Evolutionary conservation across 306 rosid genomes (phyloP).

Genomic region (Cicer chorassanicum): DNA sequence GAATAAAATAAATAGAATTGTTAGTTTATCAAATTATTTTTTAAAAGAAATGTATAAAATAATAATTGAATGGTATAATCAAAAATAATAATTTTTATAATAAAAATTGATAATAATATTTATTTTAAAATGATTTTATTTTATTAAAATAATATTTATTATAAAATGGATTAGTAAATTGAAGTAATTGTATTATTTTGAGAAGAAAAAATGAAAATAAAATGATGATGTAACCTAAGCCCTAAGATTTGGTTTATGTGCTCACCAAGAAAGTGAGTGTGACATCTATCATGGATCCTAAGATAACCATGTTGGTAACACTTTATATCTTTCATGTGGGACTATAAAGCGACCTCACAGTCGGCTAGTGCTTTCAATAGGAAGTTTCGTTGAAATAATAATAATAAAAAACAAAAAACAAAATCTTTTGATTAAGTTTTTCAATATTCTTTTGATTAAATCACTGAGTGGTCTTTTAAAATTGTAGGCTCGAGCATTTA

Average conservation of each 20-base stretch:
- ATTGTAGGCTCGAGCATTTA: too few relatives aligned
- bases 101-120: too few relatives aligned
- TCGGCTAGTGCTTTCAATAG: slow-evolving; percentile 43
- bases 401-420: neutral
- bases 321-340: slow-evolving; percentile 60
- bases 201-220: neutral
- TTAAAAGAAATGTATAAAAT: too few relatives aligned
- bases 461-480: too few relatives aligned
- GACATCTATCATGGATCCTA: slow-evolving; percentile 46
- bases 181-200: neutral
- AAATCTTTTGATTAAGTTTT: neutral
- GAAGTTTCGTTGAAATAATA: neutral
- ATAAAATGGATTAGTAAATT: too few relatives aligned
- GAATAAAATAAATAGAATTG: too few relatives aligned
- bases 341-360: slow-evolving; percentile 53
- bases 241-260: neutral
- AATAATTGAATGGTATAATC: too few relatives aligned
- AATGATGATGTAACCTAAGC: slow-evolving; percentile 10
- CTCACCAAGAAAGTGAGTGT: slow-evolving; percentile 34
- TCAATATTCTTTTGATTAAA: too few relatives aligned
- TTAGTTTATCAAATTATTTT: too few relatives aligned
- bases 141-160: too few relatives aligned
- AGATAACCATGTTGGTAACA: slow-evolving; percentile 43
- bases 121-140: too few relatives aligned
- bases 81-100: too few relatives aligned